Percentiles rank a stretch among this genome's conserved stretches.
phyloP scores from a whole-genome alignment of 2,329 filamentous ascomycete species.

The Cercospora sp. region DNA sequence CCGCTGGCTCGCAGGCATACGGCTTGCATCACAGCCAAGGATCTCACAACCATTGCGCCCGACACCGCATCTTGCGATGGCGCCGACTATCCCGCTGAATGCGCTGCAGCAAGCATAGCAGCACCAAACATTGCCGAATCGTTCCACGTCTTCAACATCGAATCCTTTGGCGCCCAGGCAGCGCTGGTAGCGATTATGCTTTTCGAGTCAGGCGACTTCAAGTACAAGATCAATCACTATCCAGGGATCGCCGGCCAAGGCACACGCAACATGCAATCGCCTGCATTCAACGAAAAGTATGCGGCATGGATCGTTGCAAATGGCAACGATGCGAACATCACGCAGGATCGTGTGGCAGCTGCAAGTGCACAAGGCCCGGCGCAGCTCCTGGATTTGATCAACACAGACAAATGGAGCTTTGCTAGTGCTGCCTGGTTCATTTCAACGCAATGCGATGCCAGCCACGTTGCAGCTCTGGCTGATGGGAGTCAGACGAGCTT shows the following conservation, averaged over 20 bases:
- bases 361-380: slow-evolving; percentile 41
- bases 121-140: slow-evolving; percentile 57
- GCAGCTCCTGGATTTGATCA: slow-evolving; percentile 54
- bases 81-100: slow-evolving; percentile 55
- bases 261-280: slow-evolving; percentile 66
- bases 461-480: slow-evolving; percentile 48
- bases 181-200: slow-evolving; percentile 70
- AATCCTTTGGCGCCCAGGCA: slow-evolving; percentile 60
- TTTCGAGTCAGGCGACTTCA: slow-evolving; percentile 67
- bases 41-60: slow-evolving; percentile 59
- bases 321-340: slow-evolving; percentile 33
- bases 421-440: slow-evolving; percentile 64
- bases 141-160: slow-evolving; percentile 60
- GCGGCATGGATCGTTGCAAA: slow-evolving; percentile 48
- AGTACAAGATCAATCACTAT: slow-evolving; percentile 68
- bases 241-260: slow-evolving; percentile 67
- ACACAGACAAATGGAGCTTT: slow-evolving; percentile 52
- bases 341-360: slow-evolving; percentile 11
- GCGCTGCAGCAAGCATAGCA: slow-evolving; percentile 64
- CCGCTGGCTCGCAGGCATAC: slow-evolving; percentile 7
- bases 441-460: slow-evolving; percentile 52
- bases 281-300: slow-evolving; percentile 57
- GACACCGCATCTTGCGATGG: slow-evolving; percentile 55
- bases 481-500: slow-evolving; percentile 53
- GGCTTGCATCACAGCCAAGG: slow-evolving; percentile 38